Conservation (phyloP, 192 early-diverging fungal genomes). For the Kickxella alabastrina region DNA sequence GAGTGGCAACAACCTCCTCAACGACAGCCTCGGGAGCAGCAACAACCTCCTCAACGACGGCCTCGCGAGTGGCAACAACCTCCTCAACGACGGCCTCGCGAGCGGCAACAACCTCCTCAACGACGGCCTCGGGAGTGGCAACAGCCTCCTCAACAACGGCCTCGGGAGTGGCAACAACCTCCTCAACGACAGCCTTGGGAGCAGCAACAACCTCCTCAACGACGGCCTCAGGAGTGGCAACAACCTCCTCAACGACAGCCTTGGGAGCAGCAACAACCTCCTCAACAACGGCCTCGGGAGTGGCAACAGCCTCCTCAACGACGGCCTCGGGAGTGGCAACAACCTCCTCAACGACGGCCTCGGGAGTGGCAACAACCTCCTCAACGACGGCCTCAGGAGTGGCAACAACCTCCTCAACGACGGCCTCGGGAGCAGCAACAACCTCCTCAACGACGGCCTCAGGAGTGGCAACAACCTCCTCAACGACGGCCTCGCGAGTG, state of each 20-base stretch:
- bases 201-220: not conserved
- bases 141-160: constrained; percentile 1
- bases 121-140: not conserved
- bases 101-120: not conserved
- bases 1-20: not conserved
- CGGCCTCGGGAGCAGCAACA: not conserved
- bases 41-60: not conserved
- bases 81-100: not conserved
- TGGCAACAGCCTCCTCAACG: not conserved
- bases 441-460: not conserved
- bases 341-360: not conserved
- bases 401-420: not conserved
- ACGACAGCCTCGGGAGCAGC: not conserved
- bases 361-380: not conserved
- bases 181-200: not conserved
- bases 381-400: not conserved
- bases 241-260: not conserved
- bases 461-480: not conserved
- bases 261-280: not conserved
- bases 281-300: not conserved
- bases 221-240: not conserved
- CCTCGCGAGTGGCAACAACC: not conserved
- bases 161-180: not conserved
- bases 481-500: not conserved
- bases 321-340: not conserved